Evolutionary conservation across 2,329 filamentous ascomycete genomes (phyloP), one percentile per base, ranked within the genome.

Genomic region (Madurella fahalii): DNA sequence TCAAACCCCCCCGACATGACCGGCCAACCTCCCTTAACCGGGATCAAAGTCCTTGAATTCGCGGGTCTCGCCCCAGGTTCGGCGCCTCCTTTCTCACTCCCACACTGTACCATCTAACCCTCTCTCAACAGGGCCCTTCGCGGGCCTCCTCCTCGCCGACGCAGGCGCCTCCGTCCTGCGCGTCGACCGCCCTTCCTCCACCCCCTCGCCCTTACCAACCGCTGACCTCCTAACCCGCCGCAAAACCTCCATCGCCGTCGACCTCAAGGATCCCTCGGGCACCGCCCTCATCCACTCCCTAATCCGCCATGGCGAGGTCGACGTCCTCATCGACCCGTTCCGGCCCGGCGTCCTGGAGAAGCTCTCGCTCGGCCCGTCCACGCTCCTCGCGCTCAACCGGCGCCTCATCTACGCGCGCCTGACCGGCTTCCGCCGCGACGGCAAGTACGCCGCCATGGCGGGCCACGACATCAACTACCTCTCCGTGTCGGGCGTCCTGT

Each of bases 391-490:
- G 20, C 67, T 81, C 16, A 96, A 96, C 69, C 87, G 86, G 11
- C 77, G 85, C 0, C 74, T 97, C 2, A 83, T 97, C 51, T 84
- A 95, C 53, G 90, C 82, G 8, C 85, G 93, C 40, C 87, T 97
- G 81, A 94, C 91, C 2, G 93, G 93, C 0, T 97, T 96, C 71
- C 80, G 93, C 12, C 79, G 92, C 40, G 90, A 95, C 71, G 93
- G 92, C 0, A 86, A 84, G 64, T 97, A 96, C 72, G 82, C 81
- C 46, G 74, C 80, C 65, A 96, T 96, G 92, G 91, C 92, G 0
- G 92, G 92, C 43, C 92, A 96, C 68, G 92, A 96, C 69, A 96
- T 96, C 70, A 96, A 97, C 68, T 97, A 97, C 71, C 86, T 97
- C 41, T 90, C 92, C 47, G 89, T 96, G 0, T 88, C 87, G 0